phyloP scores from a whole-genome alignment of 805 yeast genomes.

The Wickerhamiella spandovensis region DNA sequence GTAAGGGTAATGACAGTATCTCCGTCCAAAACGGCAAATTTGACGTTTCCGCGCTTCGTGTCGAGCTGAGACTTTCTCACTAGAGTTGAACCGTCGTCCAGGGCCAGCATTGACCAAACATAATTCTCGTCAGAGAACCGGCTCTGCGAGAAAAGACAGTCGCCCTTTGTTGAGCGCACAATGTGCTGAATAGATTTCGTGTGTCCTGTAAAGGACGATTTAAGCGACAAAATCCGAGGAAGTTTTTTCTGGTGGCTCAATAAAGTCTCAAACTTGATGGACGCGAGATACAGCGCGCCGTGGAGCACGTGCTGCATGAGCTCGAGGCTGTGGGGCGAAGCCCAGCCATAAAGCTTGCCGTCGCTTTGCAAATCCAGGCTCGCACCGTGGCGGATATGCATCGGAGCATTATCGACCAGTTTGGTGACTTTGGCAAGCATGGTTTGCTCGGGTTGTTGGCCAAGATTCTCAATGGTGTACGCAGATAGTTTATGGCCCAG shows the following conservation, averaged over 20 bases:
- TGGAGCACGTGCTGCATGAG: background rate
- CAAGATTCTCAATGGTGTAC: slow-evolving; percentile 38
- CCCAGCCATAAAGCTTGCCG: background rate
- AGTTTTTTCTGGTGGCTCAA: background rate
- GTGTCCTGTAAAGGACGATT: slow-evolving; percentile 67
- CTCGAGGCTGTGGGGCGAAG: background rate
- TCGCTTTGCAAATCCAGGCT: background rate
- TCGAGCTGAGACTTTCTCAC: slow-evolving; percentile 28
- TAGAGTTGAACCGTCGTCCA: slow-evolving; percentile 26
- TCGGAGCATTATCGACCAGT: slow-evolving; percentile 18
- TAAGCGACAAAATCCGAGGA: background rate
- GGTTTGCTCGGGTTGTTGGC: slow-evolving; percentile 20
- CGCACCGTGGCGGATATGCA: background rate
- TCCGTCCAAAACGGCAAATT: slow-evolving; percentile 36
- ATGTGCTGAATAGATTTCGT: slow-evolving; percentile 61
- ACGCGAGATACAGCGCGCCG: slow-evolving; percentile 4
- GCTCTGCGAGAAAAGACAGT: slow-evolving; percentile 43
- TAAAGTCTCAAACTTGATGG: slow-evolving; percentile 22
- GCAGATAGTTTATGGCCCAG: slow-evolving; percentile 21
- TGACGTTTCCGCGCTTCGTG: slow-evolving; percentile 32
- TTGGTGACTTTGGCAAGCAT: slow-evolving; percentile 33
- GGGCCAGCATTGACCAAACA: slow-evolving; percentile 40
- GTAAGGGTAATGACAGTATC: slow-evolving; percentile 33
- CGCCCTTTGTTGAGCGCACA: slow-evolving; percentile 54
- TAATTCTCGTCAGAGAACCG: slow-evolving; percentile 47